Evolutionary conservation across 1,284 basidiomycete species (phyloP), one percentile per base, ranked within the genome.

Genomic region (Somion occarium): DNA sequence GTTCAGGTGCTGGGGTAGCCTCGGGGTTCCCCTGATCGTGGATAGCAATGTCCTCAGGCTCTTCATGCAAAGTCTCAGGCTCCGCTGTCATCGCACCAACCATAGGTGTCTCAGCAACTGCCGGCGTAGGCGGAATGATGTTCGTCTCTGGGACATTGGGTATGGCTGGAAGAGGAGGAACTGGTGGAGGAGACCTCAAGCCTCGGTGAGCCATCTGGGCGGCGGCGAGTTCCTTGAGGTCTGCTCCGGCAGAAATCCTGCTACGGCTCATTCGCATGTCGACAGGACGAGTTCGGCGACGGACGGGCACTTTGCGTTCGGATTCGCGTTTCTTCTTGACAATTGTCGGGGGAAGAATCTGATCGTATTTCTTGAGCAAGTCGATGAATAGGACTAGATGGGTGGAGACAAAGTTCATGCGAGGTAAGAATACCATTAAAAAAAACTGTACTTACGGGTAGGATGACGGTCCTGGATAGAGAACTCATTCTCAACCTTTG

Each of bases 391-490:
- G 71, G 51, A 91, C 83, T 83, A 48, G 5, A 50, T n/a, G n/a
- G n/a, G n/a, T n/a, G n/a, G n/a, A n/a, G n/a, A n/a, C n/a, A n/a
- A n/a, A n/a, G n/a, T n/a, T n/a, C 19, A 24, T n/a, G 34, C 25
- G 5, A 42, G 38, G 3, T 4, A 38, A 34, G 26, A 26, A n/a
- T 2, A 27, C 1, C 41, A 41, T 23, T 26, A 44, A 50, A 46
- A 27, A 27, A 46, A 38, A 50, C 13, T 23, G 30, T 9, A 73
- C 84, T 60, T 66, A 87, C 88, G 66, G 45, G 80, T 83, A 46
- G 85, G 90, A 61, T 90, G 91, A 41, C 88, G 89, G 68, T 91
- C 91, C 68, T 89, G 91, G 57, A 91, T 87, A 2, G 92, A 89
- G 38, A 93, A 67, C 55, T 91, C 81, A 2, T 82, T 87, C 67